phyloP scores from a whole-genome alignment of 169 alveolate genomes.

The Theileria orientalis region DNA sequence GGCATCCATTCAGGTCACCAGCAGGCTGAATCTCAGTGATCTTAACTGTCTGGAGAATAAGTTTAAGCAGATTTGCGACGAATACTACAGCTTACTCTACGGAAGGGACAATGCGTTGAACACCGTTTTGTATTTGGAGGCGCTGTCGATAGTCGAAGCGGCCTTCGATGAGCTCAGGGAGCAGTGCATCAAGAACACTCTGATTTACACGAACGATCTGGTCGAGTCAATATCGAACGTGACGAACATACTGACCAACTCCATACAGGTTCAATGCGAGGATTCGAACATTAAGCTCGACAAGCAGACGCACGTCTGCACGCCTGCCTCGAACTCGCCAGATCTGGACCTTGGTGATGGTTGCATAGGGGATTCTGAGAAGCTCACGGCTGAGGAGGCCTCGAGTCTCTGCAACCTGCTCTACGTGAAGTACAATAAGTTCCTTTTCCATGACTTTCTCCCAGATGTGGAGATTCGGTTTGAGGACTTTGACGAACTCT shows the following conservation, averaged over 20 bases:
- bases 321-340: neutral
- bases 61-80: conserved; percentile 27
- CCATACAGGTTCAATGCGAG: conserved; percentile 15
- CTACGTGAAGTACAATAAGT: conserved; percentile 42
- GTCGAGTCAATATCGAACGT: conserved; percentile 39
- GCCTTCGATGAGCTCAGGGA: conserved; percentile 64
- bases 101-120: conserved; percentile 12
- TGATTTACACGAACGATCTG: conserved; percentile 48
- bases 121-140: conserved; percentile 29
- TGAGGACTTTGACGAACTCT: conserved; percentile 37
- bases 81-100: neutral
- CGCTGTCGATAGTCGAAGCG: conserved; percentile 28
- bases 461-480: conserved; percentile 39
- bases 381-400: neutral
- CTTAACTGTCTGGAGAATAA: conserved; percentile 48
- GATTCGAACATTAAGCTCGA: neutral
- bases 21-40: conserved; percentile 13
- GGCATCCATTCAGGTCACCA: conserved; percentile 20
- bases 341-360: neutral
- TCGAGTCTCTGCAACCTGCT: neutral
- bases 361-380: neutral
- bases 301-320: neutral
- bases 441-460: conserved; percentile 28
- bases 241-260: conserved; percentile 33
- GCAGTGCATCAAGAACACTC: conserved; percentile 38